These are phyloP conservation scores for Phytophthora europaea DNA, from an alignment of 352 stramenopile genomes.

Conservation along the genomic window DNA sequence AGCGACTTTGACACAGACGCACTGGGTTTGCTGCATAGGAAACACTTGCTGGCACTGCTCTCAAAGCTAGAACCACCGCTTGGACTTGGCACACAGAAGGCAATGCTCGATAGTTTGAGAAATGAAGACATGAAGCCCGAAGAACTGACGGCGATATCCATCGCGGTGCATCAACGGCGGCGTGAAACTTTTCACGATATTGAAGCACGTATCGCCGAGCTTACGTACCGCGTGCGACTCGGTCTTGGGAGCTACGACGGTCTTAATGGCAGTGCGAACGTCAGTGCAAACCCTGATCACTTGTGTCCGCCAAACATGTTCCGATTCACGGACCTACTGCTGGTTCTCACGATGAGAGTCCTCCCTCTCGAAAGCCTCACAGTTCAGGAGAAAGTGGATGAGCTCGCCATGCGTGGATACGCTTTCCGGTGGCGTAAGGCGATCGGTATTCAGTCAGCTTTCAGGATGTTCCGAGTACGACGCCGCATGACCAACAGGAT, in stretches of 20 bases:
- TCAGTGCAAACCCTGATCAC: constrained; percentile 23
- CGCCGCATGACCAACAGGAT: constrained; percentile 28
- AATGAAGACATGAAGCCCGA: constrained; percentile 51
- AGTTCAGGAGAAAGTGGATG: constrained; percentile 87
- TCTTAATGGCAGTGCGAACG: constrained; percentile 26
- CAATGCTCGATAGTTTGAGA: constrained; percentile 42
- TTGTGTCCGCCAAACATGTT: constrained; percentile 73
- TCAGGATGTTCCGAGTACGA: constrained; percentile 67
- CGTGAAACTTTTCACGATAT: constrained; percentile 77
- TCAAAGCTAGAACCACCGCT: constrained; percentile 63
- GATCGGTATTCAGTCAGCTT: constrained; percentile 71
- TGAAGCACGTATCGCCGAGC: constrained; percentile 70
- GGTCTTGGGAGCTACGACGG: constrained; percentile 68
- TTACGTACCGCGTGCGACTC: constrained; percentile 71
- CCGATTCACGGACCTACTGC: constrained; percentile 76
- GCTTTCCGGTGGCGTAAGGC: constrained; percentile 69
- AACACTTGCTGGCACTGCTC: constrained; percentile 70
- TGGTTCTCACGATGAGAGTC: constrained; percentile 76
- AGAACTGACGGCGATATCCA: constrained; percentile 31
- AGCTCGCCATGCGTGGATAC: constrained; percentile 78
- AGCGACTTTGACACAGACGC: constrained; percentile 81
- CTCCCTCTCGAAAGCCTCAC: constrained; percentile 77
- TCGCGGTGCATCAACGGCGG: constrained; percentile 54
- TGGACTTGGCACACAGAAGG: constrained; percentile 55
- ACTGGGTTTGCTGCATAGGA: constrained; percentile 78